A percentile compares a stretch with the other conserved stretches of the same genome.
These are phyloP conservation scores for Phylloporus sp. DNA, from an alignment of 768 basidiomycete genomes.

Conservation along the genomic window DNA sequence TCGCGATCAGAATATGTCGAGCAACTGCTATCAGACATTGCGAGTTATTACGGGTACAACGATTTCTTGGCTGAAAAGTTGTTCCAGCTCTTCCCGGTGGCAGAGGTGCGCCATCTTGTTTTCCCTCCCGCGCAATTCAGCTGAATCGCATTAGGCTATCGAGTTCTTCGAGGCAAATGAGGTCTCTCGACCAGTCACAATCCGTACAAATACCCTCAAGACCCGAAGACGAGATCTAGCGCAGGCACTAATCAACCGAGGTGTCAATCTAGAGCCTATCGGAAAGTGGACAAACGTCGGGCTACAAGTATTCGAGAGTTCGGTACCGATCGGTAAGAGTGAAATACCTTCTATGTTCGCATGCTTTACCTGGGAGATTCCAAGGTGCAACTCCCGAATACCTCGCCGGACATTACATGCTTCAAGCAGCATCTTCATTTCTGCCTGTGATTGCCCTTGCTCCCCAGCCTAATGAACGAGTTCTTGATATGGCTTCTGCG, in stretches of 20 bases:
- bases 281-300: slow-evolving; percentile 99
- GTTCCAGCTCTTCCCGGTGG: slow-evolving; percentile 87
- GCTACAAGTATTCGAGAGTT: slow-evolving; percentile 95
- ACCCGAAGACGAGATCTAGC: slow-evolving; percentile 92
- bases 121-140: background rate
- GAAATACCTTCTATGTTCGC: background rate
- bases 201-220: slow-evolving; percentile 94
- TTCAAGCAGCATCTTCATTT: slow-evolving; percentile 98
- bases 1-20: slow-evolving; percentile 85
- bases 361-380: background rate
- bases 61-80: slow-evolving; percentile 92
- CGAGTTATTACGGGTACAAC: slow-evolving; percentile 97
- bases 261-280: slow-evolving; percentile 95
- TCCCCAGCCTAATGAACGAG: slow-evolving; percentile 88
- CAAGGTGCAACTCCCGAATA: slow-evolving; percentile 95
- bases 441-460: slow-evolving; percentile 95
- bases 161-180: slow-evolving; percentile 99
- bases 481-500: slow-evolving; percentile 98
- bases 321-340: slow-evolving; percentile 78
- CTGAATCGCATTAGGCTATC: slow-evolving; percentile 58
- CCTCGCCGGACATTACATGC: slow-evolving; percentile 98
- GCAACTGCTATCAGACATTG: slow-evolving; percentile 85
- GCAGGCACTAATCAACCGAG: slow-evolving; percentile 89
- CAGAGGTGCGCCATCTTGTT: slow-evolving; percentile 57
- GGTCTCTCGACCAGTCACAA: slow-evolving; percentile 91